A percentile compares a stretch with the other conserved stretches of the same genome.
phyloP scores from a whole-genome alignment of 306 rosid genomes.

The Pyrus bretschneideri region DNA sequence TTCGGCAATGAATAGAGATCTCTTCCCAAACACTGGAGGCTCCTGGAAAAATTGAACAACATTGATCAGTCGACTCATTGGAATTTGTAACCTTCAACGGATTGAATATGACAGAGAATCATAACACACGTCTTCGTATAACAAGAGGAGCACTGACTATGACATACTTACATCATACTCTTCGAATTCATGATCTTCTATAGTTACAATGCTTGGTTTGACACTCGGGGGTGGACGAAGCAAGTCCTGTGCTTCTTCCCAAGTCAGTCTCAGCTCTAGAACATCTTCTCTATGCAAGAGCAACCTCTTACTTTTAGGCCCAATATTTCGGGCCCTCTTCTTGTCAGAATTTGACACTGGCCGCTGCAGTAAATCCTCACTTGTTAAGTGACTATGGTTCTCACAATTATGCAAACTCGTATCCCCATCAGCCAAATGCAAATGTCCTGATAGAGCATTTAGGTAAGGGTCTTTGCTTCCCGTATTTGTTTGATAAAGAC shows the following conservation, averaged over 20 bases:
- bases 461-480: conserved; percentile 42
- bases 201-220: conserved; percentile 68
- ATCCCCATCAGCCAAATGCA: conserved; percentile 39
- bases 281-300: conserved; percentile 79
- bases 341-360: conserved; percentile 46
- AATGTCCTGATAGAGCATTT: conserved; percentile 32
- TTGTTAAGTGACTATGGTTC: conserved; percentile 33
- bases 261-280: conserved; percentile 78
- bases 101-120: conserved; percentile 4
- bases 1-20: conserved; percentile 59
- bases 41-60: conserved; percentile 50
- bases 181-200: conserved; percentile 87
- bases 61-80: conserved; percentile 17
- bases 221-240: conserved; percentile 89
- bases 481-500: conserved; percentile 35
- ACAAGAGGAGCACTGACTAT: not conserved
- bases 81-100: conserved; percentile 11
- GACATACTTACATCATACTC: conserved; percentile 80
- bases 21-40: conserved; percentile 95
- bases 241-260: conserved; percentile 99
- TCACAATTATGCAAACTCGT: conserved; percentile 41
- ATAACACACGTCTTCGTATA: not conserved
- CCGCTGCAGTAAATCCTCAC: conserved; percentile 40
- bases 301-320: conserved; percentile 81
- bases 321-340: conserved; percentile 83